A percentile compares a stretch with the other conserved stretches of the same genome.
Conservation (phyloP, 2,329 filamentous ascomycete species). For the Colletotrichum nymphaeae region DNA sequence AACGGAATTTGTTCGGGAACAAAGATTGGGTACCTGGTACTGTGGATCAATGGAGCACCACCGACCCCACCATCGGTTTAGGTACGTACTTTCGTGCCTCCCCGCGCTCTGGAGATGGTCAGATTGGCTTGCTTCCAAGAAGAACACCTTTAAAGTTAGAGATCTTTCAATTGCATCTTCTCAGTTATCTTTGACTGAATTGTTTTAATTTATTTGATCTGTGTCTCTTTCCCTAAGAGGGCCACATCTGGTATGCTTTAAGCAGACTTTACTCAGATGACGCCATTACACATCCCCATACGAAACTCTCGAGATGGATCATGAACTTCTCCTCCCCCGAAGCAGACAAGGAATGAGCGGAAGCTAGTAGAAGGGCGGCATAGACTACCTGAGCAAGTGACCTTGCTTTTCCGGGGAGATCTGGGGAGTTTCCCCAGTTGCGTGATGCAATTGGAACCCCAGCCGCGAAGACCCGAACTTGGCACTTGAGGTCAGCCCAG, state of each 20-base stretch:
- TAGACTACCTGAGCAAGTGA: neutral
- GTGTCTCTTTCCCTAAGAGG: no score
- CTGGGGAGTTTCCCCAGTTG: constrained; percentile 1
- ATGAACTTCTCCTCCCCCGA: neutral
- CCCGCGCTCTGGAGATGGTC: neutral
- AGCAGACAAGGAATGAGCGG: constrained; percentile 1
- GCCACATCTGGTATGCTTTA: no score
- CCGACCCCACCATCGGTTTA: neutral
- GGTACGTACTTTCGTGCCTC: neutral
- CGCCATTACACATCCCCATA: no score
- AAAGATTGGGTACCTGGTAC: neutral
- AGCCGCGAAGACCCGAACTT: constrained; percentile 19
- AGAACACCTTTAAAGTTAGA: no score
- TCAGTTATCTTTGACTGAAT: no score
- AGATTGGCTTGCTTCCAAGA: no score
- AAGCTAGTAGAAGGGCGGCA: neutral
- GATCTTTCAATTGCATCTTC: no score
- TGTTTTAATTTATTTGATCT: no score
- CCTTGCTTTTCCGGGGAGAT: constrained; percentile 23
- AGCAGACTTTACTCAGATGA: neutral
- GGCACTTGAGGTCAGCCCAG: constrained; percentile 28
- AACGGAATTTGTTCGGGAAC: neutral
- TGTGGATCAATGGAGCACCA: neutral
- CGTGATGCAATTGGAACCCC: constrained; percentile 8
- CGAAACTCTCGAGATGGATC: neutral